Percentiles rank a stretch among this genome's conserved stretches.
Conservation (phyloP, 2,329 filamentous ascomycete genomes). For the Pseudogymnoascus sp. region DNA sequence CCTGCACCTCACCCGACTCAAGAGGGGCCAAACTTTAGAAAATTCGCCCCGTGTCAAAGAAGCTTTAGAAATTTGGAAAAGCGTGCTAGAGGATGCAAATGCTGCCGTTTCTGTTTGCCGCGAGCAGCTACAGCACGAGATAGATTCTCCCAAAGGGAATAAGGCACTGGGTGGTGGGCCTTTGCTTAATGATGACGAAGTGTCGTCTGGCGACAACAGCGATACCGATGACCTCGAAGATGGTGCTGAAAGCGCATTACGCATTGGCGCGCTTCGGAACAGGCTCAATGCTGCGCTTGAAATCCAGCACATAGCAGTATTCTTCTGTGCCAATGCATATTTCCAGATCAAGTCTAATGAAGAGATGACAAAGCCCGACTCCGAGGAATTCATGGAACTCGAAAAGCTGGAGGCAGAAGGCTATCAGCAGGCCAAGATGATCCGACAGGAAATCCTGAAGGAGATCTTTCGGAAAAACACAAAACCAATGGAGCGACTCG, state of each 20-base stretch:
- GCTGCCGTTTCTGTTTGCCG: slow-evolving; percentile 56
- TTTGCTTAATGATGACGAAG: slow-evolving; percentile 26
- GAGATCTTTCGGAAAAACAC: slow-evolving; percentile 50
- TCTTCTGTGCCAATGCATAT: slow-evolving; percentile 76
- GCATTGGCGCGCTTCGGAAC: slow-evolving; percentile 51
- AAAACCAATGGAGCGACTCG: slow-evolving; percentile 55
- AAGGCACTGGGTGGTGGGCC: slow-evolving; percentile 16
- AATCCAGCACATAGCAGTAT: slow-evolving; percentile 70
- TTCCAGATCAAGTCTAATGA: slow-evolving; percentile 74
- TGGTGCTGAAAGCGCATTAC: slow-evolving; percentile 19
- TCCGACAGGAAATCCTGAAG: slow-evolving; percentile 71
- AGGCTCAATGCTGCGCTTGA: slow-evolving; percentile 67
- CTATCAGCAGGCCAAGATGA: slow-evolving; percentile 70
- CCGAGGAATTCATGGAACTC: slow-evolving; percentile 55
- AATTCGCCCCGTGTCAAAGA: slow-evolving; percentile 60
- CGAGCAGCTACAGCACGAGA: slow-evolving; percentile 47
- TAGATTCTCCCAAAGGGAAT: slow-evolving; percentile 25
- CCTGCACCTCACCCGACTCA: slow-evolving; percentile 61
- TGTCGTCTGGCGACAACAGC: background rate
- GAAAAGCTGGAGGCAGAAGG: slow-evolving; percentile 63
- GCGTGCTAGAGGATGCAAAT: slow-evolving; percentile 42
- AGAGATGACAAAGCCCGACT: slow-evolving; percentile 55
- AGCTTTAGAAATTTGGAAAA: slow-evolving; percentile 63
- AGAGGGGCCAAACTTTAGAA: slow-evolving; percentile 72
- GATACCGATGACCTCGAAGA: slow-evolving; percentile 25